phyloP scores from a whole-genome alignment of 345 rosid species.

The Aquilaria sinensis region DNA sequence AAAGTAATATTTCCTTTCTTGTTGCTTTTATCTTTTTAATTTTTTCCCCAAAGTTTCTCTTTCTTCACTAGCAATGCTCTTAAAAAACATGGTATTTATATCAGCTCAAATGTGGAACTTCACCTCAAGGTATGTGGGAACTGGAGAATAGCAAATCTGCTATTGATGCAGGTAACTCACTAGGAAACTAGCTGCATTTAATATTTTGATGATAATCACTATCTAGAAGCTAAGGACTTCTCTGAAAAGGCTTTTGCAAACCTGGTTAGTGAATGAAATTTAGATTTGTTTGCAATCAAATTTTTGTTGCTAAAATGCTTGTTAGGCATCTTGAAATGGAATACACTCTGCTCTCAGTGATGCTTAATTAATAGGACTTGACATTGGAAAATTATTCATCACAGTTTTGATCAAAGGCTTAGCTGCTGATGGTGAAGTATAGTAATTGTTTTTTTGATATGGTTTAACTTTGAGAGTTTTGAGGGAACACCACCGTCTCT shows the following conservation, averaged over 20 bases:
- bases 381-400: neutral
- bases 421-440: too few species aligned
- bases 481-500: neutral
- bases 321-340: too few species aligned
- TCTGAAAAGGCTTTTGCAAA: neutral
- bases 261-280: neutral
- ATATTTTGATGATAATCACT: neutral
- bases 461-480: too few species aligned
- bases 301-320: neutral
- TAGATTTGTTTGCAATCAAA: neutral
- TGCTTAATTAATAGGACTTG: neutral
- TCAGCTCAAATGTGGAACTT: constrained; percentile 52
- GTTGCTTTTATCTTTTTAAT: too few species aligned
- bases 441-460: too few species aligned
- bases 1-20: neutral
- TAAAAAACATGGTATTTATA: constrained; percentile 19
- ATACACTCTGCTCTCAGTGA: too few species aligned
- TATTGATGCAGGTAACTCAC: constrained; percentile 27
- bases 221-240: too few species aligned
- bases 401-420: too few species aligned
- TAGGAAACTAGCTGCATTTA: neutral
- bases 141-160: constrained; percentile 22
- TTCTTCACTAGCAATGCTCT: constrained; percentile 4
- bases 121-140: constrained; percentile 49
- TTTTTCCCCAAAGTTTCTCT: constrained; percentile 2